Percentiles rank a stretch among this genome's conserved stretches.
phyloP scores from a whole-genome alignment of 2,329 filamentous ascomycete genomes.

The Sporothrix inflata region DNA sequence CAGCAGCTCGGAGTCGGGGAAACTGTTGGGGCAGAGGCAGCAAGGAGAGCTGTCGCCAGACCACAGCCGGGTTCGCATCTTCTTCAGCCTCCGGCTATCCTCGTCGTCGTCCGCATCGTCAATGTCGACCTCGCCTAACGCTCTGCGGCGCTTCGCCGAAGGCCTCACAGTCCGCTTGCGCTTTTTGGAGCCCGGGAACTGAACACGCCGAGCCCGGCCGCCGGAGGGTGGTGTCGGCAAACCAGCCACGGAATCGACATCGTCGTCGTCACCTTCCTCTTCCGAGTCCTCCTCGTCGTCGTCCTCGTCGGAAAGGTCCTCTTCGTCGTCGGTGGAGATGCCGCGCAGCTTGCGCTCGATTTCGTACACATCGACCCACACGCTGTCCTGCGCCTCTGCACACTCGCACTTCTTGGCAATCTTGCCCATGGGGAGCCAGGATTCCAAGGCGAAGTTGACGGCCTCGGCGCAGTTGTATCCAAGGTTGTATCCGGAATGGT shows the following conservation, averaged over 20 bases:
- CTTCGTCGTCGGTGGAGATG: slow-evolving; percentile 82
- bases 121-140: background rate
- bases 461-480: slow-evolving; percentile 99
- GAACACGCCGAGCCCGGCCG: slow-evolving; percentile 37
- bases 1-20: slow-evolving; percentile 78
- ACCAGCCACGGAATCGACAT: slow-evolving; percentile 64
- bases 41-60: slow-evolving; percentile 59
- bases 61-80: slow-evolving; percentile 69
- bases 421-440: slow-evolving; percentile 92
- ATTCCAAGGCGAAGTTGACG: slow-evolving; percentile 95
- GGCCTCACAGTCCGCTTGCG: slow-evolving; percentile 59
- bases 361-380: slow-evolving; percentile 96
- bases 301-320: slow-evolving; percentile 63
- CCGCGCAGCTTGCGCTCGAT: slow-evolving; percentile 93
- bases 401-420: slow-evolving; percentile 97
- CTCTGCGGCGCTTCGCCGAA: slow-evolving; percentile 13
- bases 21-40: slow-evolving; percentile 88
- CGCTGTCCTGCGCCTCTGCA: slow-evolving; percentile 91
- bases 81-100: slow-evolving; percentile 65
- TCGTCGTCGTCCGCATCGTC: slow-evolving; percentile 41
- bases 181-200: slow-evolving; percentile 64
- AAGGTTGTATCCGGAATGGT: slow-evolving; percentile 96
- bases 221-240: slow-evolving; percentile 79
- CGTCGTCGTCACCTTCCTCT: slow-evolving; percentile 60
- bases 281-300: slow-evolving; percentile 67